These are phyloP conservation scores for Arachis hypogaea DNA, from an alignment of 306 rosid genomes.

Conservation along the genomic window DNA sequence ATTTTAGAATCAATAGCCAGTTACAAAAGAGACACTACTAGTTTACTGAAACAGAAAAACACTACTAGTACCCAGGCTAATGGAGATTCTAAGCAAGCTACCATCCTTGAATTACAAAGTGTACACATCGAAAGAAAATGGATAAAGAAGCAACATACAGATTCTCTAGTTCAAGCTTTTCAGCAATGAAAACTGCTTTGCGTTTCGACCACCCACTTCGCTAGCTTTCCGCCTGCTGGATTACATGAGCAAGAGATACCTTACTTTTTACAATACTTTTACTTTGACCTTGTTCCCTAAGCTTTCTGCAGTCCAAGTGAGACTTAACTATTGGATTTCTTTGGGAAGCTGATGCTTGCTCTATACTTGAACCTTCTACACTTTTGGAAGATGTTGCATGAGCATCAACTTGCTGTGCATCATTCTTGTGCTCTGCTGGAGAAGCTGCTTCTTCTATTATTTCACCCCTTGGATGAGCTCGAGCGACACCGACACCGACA, in stretches of 20 bases:
- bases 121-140: neutral
- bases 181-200: constrained; percentile 95
- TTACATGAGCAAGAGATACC: constrained; percentile 98
- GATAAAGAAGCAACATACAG: constrained; percentile 58
- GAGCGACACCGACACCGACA: constrained; percentile 28
- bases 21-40: too few species aligned
- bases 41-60: too few species aligned
- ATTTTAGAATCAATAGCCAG: too few species aligned
- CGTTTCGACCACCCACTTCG: constrained; percentile 82
- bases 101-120: constrained; percentile 27
- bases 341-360: constrained; percentile 52
- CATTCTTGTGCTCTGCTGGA: constrained; percentile 54
- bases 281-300: constrained; percentile 65
- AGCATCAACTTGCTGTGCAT: constrained; percentile 47
- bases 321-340: constrained; percentile 50
- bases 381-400: neutral
- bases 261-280: constrained; percentile 89
- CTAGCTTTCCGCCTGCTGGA: constrained; percentile 95
- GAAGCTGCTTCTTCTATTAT: constrained; percentile 77
- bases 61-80: too few species aligned
- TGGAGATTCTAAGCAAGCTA: too few species aligned
- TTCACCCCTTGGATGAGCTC: constrained; percentile 62
- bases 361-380: constrained; percentile 10
- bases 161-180: constrained; percentile 97
- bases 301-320: constrained; percentile 50